Percentiles rank a stretch among this genome's conserved stretches.
Evolutionary conservation across 495 filamentous ascomycete species (phyloP).

Genomic region (Bacidia gigantensis): DNA sequence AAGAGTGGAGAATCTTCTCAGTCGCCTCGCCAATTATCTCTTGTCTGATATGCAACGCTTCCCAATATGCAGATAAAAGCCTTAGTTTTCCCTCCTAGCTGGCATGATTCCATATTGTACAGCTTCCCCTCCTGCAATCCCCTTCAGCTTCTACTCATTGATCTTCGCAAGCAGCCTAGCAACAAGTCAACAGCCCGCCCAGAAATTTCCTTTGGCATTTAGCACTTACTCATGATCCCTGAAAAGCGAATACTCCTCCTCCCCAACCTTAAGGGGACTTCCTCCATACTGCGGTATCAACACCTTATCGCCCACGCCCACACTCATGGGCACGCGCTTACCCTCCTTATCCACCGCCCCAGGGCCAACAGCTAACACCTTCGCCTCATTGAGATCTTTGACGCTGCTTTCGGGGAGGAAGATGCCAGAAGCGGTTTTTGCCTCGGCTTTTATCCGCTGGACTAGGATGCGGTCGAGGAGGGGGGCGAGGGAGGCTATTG

Average conservation of each 20-base stretch:
- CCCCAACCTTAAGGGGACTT: conserved; percentile 89
- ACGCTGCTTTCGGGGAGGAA: conserved; percentile 94
- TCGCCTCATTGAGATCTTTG: conserved; percentile 96
- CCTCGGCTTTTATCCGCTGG: conserved; percentile 92
- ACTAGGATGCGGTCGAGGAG: conserved; percentile 98
- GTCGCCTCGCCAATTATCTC: not conserved
- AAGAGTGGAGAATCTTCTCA: conserved; percentile 8
- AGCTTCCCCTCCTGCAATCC: not conserved
- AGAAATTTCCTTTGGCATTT: not conserved
- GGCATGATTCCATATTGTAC: conserved; percentile 16
- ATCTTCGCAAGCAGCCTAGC: conserved; percentile 74
- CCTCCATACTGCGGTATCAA: conserved; percentile 97
- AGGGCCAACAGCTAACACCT: conserved; percentile 88
- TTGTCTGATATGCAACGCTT: conserved; percentile 16
- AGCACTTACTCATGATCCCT: conserved; percentile 82
- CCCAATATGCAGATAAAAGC: conserved; percentile 7
- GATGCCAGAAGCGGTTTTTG: conserved; percentile 91
- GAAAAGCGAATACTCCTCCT: conserved; percentile 92
- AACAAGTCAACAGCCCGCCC: conserved; percentile 16
- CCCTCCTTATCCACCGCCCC: conserved; percentile 77
- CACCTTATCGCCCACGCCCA: conserved; percentile 75
- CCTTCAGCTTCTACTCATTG: conserved; percentile 54
- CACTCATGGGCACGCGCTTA: conserved; percentile 68
- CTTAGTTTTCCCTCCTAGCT: conserved; percentile 2
- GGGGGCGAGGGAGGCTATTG: conserved; percentile 86